Evolutionary conservation across 805 yeast species (phyloP), one percentile per base, ranked within the genome.

Genomic region (Metschnikowia chrysomelidarum): DNA sequence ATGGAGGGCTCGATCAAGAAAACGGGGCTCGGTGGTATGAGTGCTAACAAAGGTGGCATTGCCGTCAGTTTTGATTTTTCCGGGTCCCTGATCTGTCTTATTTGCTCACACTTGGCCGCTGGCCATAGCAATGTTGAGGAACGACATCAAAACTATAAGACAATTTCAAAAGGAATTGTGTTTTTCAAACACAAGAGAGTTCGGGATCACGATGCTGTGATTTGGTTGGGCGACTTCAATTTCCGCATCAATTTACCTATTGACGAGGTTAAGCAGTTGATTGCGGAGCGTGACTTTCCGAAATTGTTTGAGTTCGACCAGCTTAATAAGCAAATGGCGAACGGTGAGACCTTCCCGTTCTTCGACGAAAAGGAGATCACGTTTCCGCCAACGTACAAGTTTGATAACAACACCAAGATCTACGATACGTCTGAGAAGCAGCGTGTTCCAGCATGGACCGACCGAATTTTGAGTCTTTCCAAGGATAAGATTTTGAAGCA

Each of bases 361-460:
- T 93, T 82, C 57, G 76, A 78, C 44, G 99, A 93, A 60, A 76
- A 79, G 69, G 82, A 76, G 32, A 83, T 93, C 28, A 66, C 63
- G 13, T 91, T 93, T 51, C 73, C 82, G 6, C 99, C 99, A 5
- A 93, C 99, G 0, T 93, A 93, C 62, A 93, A 93, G 56, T 93
- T 82, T 57, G 95, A 93, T 55, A 83, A 86, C 31, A 94, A 95
- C 4, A 82, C 95, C 0, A 76, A 74, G 30, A 61, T 54, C 2
- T 93, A 89, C 56, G 99, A 93, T 57, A 75, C 95, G 0, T 81
- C 94, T 25, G 98, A 91, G 51, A 93, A 93, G 59, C 81, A 80
- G 59, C 75, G 99, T 43, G 80, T 86, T 9, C 99, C 98, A 1
- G 94, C 98, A 0, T 93, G 98, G 98, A 89, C 98, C 3, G 99